Evolutionary conservation across 1,139 yeast species (phyloP).

Genomic region (Kurtzmaniella quercitrusa): DNA sequence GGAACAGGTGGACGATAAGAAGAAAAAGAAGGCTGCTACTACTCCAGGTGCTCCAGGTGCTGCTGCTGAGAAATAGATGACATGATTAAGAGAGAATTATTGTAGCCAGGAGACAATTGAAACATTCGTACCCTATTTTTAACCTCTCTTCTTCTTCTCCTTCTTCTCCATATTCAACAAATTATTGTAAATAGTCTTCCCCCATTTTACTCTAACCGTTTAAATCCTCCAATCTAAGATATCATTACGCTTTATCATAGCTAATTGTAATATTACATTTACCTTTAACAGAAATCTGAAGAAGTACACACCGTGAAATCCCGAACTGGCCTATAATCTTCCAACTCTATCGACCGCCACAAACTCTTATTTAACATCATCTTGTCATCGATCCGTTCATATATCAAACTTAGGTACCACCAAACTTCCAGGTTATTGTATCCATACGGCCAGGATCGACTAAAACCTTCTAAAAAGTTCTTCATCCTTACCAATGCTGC

Average conservation of each 20-base stretch:
- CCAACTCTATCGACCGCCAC: slow-evolving; percentile 67
- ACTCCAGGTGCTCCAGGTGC: slow-evolving; percentile 9
- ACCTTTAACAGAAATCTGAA: slow-evolving; percentile 4
- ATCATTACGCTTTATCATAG: no score
- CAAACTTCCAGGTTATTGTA: slow-evolving; percentile 64
- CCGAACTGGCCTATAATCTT: slow-evolving; percentile 65
- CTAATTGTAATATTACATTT: background rate
- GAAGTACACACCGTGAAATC: slow-evolving; percentile 25
- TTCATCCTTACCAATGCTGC: slow-evolving; percentile 67
- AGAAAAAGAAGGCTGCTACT: slow-evolving; percentile 56
- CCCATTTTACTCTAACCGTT: no score
- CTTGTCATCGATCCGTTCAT: slow-evolving; percentile 58
- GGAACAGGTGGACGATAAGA: slow-evolving; percentile 79
- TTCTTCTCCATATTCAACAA: no score
- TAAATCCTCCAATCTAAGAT: background rate
- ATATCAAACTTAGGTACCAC: slow-evolving; percentile 64
- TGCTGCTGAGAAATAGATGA: slow-evolving; percentile 2
- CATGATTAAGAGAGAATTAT: background rate
- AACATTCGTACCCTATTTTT: background rate
- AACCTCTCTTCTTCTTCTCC: background rate
- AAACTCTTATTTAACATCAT: slow-evolving; percentile 49
- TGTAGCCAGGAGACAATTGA: background rate
- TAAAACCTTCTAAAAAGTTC: slow-evolving; percentile 52
- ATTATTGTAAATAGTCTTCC: no score
- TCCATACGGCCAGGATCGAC: slow-evolving; percentile 49